A percentile compares a stretch with the other conserved stretches of the same genome.
These are phyloP conservation scores for Trapa bicornis DNA, from an alignment of 345 rosid genomes.

Conservation along the genomic window DNA sequence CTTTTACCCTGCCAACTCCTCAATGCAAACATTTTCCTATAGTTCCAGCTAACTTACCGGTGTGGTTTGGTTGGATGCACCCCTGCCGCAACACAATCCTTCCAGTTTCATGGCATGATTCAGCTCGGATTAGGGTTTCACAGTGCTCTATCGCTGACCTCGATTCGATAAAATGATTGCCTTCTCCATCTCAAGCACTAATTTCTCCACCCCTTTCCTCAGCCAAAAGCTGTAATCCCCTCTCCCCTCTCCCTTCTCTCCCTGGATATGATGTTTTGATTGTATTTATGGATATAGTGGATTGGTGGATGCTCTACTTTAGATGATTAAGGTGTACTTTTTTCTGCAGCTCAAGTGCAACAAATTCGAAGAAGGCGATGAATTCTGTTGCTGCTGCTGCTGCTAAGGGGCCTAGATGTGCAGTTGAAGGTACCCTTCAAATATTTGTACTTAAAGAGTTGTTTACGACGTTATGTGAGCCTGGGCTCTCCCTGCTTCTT, in stretches of 20 bases:
- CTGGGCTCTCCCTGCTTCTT: not conserved
- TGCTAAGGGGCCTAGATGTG: slow-evolving; percentile 37
- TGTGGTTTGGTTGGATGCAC: not conserved
- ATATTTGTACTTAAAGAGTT: not conserved
- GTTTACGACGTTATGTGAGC: not conserved
- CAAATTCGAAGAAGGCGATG: slow-evolving; percentile 14
- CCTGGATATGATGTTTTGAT: not conserved
- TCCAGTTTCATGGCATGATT: not conserved
- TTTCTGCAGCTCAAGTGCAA: slow-evolving; percentile 16
- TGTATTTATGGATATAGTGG: not conserved
- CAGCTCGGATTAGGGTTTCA: slow-evolving; percentile 6
- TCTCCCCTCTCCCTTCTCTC: not conserved
- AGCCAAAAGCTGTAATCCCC: slow-evolving; percentile 34
- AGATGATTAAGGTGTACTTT: not conserved
- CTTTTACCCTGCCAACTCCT: too few species aligned
- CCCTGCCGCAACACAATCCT: too few species aligned
- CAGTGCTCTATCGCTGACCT: not conserved
- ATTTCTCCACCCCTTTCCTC: slow-evolving; percentile 35
- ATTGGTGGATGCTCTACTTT: not conserved
- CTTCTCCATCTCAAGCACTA: slow-evolving; percentile 39
- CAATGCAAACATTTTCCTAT: too few species aligned
- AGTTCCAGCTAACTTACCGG: not conserved
- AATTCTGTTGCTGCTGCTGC: slow-evolving; percentile 13
- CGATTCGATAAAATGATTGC: slow-evolving; percentile 27
- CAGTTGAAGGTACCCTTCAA: slow-evolving; percentile 48